These are phyloP conservation scores for Didymella sp. DNA, from an alignment of 2,329 filamentous ascomycete species.

Conservation along the genomic window DNA sequence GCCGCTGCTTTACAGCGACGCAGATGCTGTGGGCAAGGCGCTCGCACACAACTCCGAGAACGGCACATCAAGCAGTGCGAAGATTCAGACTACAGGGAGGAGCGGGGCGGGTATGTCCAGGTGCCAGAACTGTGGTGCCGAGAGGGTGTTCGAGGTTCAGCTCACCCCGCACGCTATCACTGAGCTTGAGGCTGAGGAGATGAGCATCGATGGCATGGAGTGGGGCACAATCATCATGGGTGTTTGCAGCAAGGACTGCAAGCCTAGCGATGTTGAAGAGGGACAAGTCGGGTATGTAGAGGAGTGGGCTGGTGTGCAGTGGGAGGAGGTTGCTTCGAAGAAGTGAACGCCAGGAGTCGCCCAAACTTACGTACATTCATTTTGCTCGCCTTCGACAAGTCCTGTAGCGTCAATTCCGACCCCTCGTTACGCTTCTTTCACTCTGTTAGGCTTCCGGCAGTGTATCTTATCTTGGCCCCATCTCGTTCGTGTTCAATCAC, in stretches of 20 bases:
- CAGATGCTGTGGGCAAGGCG: conserved; percentile 73
- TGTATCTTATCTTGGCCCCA: neutral
- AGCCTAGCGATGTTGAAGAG: conserved; percentile 62
- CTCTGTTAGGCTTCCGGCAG: neutral
- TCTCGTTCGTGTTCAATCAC: neutral
- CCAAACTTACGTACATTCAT: neutral
- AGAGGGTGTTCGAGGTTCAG: conserved; percentile 88
- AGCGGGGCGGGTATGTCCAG: conserved; percentile 66
- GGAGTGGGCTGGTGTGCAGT: conserved; percentile 98
- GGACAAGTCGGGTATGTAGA: conserved; percentile 81
- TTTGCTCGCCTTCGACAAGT: neutral
- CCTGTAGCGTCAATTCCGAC: neutral
- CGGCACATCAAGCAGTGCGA: conserved; percentile 32
- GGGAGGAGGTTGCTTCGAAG: conserved; percentile 73
- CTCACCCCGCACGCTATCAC: conserved; percentile 89
- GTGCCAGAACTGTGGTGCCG: conserved; percentile 76
- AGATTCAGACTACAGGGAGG: conserved; percentile 36
- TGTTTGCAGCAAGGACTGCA: conserved; percentile 83
- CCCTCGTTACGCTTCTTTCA: neutral
- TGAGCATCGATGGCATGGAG: conserved; percentile 83
- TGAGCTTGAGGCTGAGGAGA: conserved; percentile 79
- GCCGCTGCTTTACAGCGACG: conserved; percentile 77
- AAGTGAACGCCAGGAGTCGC: conserved; percentile 12
- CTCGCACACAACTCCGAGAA: conserved; percentile 54
- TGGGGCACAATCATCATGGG: conserved; percentile 93